Evolutionary conservation across 139 green algal species (phyloP), one percentile per base, ranked within the genome.

Genomic region (Chlorella sp.): DNA sequence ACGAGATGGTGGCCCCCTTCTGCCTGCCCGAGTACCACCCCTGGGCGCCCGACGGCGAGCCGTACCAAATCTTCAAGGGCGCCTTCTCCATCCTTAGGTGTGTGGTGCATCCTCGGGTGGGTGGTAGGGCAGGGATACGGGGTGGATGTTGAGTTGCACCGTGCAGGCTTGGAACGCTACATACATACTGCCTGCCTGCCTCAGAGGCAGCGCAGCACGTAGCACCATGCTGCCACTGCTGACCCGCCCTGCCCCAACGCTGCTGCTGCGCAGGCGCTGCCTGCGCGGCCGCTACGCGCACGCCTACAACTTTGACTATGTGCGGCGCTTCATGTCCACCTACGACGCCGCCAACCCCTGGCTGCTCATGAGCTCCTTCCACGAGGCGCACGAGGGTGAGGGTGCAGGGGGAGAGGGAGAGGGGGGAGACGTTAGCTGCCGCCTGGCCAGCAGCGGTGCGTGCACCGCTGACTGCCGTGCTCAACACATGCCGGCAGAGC

Each of bases 1-100:
- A 73, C 58, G 76, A 82, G 76, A 20, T 73, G 30, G 76, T 82
- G 40, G 76, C 76, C 0, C 76, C 76, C 56, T 82, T 82, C 76
- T 82, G 76, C 58, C 56, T 73, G 38, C 76, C 76, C 9, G 76
- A 82, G 76, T 82, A 82, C 76, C 76, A 82, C 76, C 76, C 76
- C 7, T 32, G 72, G 13, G 72, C 76, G 0, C 56, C 58, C 5
- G 56, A 82, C 30, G 76, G 76, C 1, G 76, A 82, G 76, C 76
- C 76, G 6, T 82, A 82, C 76, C 38, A 82, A 28, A 82, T 82
- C 24, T 82, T 82, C 76, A 72, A 82, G 76, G 76, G 76, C 0
- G 76, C 76, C 40, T 82, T 82, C 76, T 82, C 76, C 38, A 82
- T 82, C 38, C 76, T 82, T 4, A 30, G 70, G 70, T 76, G 70